Percentiles rank a stretch among this genome's conserved stretches.
phyloP scores from a whole-genome alignment of 331 rosid species.

The Dryas integrifolia region DNA sequence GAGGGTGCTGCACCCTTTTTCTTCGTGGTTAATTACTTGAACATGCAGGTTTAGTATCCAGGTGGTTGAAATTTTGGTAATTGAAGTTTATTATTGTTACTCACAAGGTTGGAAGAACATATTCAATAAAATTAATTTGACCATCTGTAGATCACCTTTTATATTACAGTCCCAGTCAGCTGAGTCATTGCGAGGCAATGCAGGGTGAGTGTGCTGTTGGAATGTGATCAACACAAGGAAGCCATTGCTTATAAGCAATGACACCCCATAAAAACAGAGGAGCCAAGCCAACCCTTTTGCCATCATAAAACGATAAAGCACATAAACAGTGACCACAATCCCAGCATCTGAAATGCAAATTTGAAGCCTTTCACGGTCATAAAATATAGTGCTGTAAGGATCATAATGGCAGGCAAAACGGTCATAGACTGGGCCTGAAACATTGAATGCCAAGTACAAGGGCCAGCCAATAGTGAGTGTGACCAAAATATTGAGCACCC shows the following conservation, averaged over 20 bases:
- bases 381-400: constrained; percentile 67
- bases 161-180: too few species aligned
- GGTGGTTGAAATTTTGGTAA: not conserved
- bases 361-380: constrained; percentile 41
- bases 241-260: too few species aligned
- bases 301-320: too few species aligned
- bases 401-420: constrained; percentile 60
- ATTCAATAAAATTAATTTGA: too few species aligned
- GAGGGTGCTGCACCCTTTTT: not conserved
- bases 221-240: too few species aligned
- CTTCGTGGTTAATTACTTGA: not conserved
- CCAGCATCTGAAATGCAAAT: constrained; percentile 50
- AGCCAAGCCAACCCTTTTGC: too few species aligned
- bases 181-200: too few species aligned
- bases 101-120: too few species aligned
- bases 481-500: constrained; percentile 37
- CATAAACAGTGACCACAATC: constrained; percentile 23
- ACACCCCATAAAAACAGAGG: too few species aligned
- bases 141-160: too few species aligned
- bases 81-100: too few species aligned
- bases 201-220: too few species aligned
- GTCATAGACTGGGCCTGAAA: constrained; percentile 53
- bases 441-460: constrained; percentile 59
- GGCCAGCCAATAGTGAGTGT: constrained; percentile 78
- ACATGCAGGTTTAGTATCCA: not conserved